A percentile compares a stretch with the other conserved stretches of the same genome.
phyloP scores from a whole-genome alignment of 2,329 filamentous ascomycete genomes.

The Aspergillus felis region DNA sequence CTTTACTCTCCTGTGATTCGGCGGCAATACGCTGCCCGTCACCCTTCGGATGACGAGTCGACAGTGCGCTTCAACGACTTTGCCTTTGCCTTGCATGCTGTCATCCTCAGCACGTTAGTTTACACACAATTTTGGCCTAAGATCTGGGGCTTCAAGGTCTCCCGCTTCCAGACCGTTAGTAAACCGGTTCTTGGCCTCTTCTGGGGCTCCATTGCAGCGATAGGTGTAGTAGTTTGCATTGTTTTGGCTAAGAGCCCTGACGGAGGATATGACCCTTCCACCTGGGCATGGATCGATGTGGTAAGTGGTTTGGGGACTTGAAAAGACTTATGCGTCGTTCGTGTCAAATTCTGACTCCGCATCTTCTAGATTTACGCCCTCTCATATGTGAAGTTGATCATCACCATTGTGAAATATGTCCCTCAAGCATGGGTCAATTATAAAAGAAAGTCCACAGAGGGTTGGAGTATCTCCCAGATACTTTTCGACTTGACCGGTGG shows the following conservation, averaged over 20 bases:
- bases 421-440: constrained; percentile 83
- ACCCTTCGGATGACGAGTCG: constrained; percentile 68
- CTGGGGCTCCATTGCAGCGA: constrained; percentile 58
- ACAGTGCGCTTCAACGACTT: constrained; percentile 90
- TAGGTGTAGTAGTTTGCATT: constrained; percentile 35
- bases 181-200: constrained; percentile 65
- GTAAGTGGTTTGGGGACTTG: constrained; percentile 36
- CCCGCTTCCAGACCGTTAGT: constrained; percentile 51
- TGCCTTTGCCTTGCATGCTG: constrained; percentile 77
- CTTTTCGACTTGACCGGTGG: constrained; percentile 80
- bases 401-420: constrained; percentile 89
- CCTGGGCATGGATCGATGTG: constrained; percentile 64
- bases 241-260: constrained; percentile 42
- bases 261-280: constrained; percentile 43
- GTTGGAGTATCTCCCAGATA: constrained; percentile 84
- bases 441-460: constrained; percentile 75
- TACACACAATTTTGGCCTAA: constrained; percentile 70
- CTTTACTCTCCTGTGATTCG: constrained; percentile 76
- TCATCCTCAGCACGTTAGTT: constrained; percentile 67
- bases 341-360: neutral
- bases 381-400: constrained; percentile 82
- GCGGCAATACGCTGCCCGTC: constrained; percentile 75
- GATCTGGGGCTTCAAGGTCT: constrained; percentile 72
- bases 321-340: neutral
- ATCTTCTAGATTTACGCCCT: constrained; percentile 57